A percentile compares a stretch with the other conserved stretches of the same genome.
These are phyloP conservation scores for Didymella pinodella DNA, from an alignment of 2,329 filamentous ascomycete genomes.

Conservation along the genomic window DNA sequence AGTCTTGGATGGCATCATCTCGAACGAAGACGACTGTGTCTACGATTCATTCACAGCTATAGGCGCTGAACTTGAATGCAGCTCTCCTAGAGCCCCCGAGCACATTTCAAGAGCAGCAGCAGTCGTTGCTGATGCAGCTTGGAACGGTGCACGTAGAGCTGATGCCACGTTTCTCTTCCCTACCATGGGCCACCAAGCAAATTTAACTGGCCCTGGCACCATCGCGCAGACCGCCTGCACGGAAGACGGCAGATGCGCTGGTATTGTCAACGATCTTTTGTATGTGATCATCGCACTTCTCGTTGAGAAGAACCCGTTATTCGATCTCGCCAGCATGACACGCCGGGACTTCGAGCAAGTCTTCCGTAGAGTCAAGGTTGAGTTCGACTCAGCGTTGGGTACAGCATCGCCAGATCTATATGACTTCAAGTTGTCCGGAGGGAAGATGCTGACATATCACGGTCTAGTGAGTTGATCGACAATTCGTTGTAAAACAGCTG, in stretches of 20 bases:
- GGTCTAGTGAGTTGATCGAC: constrained; percentile 22
- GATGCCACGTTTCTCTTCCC: constrained; percentile 31
- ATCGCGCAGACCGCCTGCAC: constrained; percentile 24
- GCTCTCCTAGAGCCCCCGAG: background rate
- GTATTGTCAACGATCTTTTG: background rate
- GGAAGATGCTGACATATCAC: constrained; percentile 40
- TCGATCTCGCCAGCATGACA: constrained; percentile 10
- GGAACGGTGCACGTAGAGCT: constrained; percentile 24
- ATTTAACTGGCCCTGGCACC: constrained; percentile 13
- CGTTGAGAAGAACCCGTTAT: constrained; percentile 23
- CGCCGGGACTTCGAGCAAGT: constrained; percentile 16
- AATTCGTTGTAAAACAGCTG: background rate
- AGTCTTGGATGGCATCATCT: constrained; percentile 33
- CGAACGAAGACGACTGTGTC: constrained; percentile 30
- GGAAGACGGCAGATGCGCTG: constrained; percentile 20
- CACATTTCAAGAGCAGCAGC: constrained; percentile 24
- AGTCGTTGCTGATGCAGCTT: constrained; percentile 25
- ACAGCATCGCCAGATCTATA: constrained; percentile 30
- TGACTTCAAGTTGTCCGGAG: constrained; percentile 26
- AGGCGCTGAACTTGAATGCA: constrained; percentile 22
- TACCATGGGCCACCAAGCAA: constrained; percentile 18
- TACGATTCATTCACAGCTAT: constrained; percentile 34
- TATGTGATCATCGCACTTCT: constrained; percentile 21
- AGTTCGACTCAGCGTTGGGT: constrained; percentile 27
- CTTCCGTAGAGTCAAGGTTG: constrained; percentile 15